Evolutionary conservation across 2,329 filamentous ascomycete species (phyloP).

Genomic region (Claviceps africana): DNA sequence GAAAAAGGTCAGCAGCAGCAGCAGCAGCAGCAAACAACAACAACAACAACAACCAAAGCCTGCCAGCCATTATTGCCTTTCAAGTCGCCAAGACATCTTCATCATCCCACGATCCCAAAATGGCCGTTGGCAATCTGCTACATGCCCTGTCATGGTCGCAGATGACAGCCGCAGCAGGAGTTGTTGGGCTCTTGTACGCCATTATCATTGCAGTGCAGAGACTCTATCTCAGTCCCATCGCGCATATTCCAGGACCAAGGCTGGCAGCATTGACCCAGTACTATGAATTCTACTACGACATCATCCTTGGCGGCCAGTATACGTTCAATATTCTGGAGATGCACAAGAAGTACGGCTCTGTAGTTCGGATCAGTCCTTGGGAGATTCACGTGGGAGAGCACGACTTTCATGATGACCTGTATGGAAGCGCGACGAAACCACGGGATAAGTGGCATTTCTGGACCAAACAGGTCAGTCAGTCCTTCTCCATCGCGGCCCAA

Average conservation of each 20-base stretch:
- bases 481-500: background rate
- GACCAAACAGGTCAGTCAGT: slow-evolving; percentile 18
- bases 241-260: slow-evolving; percentile 24
- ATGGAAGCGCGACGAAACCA: slow-evolving; percentile 16
- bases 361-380: slow-evolving; percentile 26
- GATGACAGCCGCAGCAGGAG: slow-evolving; percentile 11
- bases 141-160: slow-evolving; percentile 14
- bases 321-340: slow-evolving; percentile 26
- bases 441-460: slow-evolving; percentile 23
- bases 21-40: background rate
- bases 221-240: slow-evolving; percentile 24
- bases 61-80: background rate
- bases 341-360: slow-evolving; percentile 27
- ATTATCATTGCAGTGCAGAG: slow-evolving; percentile 16
- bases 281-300: slow-evolving; percentile 31
- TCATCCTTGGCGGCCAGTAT: slow-evolving; percentile 27
- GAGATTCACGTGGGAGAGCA: slow-evolving; percentile 25
- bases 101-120: background rate
- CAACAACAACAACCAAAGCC: background rate
- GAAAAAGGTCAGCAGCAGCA: background rate
- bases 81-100: background rate
- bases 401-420: slow-evolving; percentile 26
- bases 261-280: slow-evolving; percentile 25
- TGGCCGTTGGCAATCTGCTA: slow-evolving; percentile 10
- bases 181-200: slow-evolving; percentile 17